These are phyloP conservation scores for Glonium stellatum DNA, from an alignment of 495 filamentous ascomycete species.

Conservation along the genomic window DNA sequence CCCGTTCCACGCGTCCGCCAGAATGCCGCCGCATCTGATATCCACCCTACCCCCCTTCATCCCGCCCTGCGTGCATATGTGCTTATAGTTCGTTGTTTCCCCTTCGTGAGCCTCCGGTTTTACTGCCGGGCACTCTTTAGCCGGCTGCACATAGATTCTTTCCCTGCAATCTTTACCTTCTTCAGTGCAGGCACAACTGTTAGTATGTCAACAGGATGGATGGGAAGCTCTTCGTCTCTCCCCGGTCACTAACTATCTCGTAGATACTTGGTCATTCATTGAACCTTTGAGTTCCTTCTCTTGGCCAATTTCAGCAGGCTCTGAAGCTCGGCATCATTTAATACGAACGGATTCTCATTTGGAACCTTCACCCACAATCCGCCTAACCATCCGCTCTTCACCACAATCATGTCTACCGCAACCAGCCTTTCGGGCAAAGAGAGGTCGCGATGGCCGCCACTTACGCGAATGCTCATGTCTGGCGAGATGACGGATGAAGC, in stretches of 20 bases:
- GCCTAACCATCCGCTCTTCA: neutral
- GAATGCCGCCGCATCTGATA: slow-evolving; percentile 24
- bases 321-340: slow-evolving; percentile 26
- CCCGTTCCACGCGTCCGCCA: slow-evolving; percentile 23
- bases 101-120: slow-evolving; percentile 27
- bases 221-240: slow-evolving; percentile 1
- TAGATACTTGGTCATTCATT: slow-evolving; percentile 28
- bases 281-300: slow-evolving; percentile 1
- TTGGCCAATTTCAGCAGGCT: slow-evolving; percentile 31
- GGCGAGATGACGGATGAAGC: slow-evolving; percentile 57
- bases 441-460: slow-evolving; percentile 34
- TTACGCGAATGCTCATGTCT: slow-evolving; percentile 35
- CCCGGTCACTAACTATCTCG: slow-evolving; percentile 6
- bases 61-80: slow-evolving; percentile 11
- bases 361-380: slow-evolving; percentile 1
- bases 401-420: slow-evolving; percentile 19
- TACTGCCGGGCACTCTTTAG: slow-evolving; percentile 28
- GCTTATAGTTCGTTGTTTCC: slow-evolving; percentile 30
- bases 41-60: slow-evolving; percentile 11
- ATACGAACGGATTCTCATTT: slow-evolving; percentile 4
- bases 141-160: slow-evolving; percentile 19
- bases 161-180: slow-evolving; percentile 23
- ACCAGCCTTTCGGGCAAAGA: slow-evolving; percentile 29
- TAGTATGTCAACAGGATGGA: slow-evolving; percentile 10
- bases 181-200: slow-evolving; percentile 29